phyloP scores from a whole-genome alignment of 768 basidiomycete species.

The Austroboletus eburneus region DNA sequence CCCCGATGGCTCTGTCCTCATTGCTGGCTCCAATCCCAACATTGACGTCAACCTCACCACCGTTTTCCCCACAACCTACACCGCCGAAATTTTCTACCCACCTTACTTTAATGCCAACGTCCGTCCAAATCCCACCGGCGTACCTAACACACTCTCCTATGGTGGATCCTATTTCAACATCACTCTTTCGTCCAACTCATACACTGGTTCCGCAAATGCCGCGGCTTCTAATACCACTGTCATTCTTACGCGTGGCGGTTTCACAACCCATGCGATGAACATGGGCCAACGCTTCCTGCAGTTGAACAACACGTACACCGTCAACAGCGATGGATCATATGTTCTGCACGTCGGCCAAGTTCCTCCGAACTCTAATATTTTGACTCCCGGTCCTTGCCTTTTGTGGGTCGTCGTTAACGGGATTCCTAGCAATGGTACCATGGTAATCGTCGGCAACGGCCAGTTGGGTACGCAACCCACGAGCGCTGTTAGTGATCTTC shows the following conservation, averaged over 20 bases:
- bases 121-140: conserved; percentile 68
- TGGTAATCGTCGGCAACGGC: conserved; percentile 78
- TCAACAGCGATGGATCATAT: conserved; percentile 71
- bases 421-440: conserved; percentile 76
- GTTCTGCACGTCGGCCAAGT: conserved; percentile 77
- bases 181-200: conserved; percentile 60
- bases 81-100: conserved; percentile 88
- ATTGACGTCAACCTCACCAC: conserved; percentile 71
- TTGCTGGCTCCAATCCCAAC: conserved; percentile 94
- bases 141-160: conserved; percentile 74
- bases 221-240: conserved; percentile 75
- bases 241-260: conserved; percentile 78
- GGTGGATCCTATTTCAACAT: conserved; percentile 83
- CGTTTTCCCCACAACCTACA: conserved; percentile 72
- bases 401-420: conserved; percentile 82
- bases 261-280: conserved; percentile 85
- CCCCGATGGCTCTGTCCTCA: conserved; percentile 78
- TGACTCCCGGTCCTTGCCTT: conserved; percentile 88
- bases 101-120: conserved; percentile 70
- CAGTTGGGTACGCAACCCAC: conserved; percentile 67
- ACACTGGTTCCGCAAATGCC: conserved; percentile 60
- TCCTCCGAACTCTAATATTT: conserved; percentile 80
- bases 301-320: conserved; percentile 82
- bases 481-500: conserved; percentile 16
- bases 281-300: conserved; percentile 86